phyloP scores from a whole-genome alignment of 2,329 filamentous ascomycete species.

The Sclerotinia trifoliorum region DNA sequence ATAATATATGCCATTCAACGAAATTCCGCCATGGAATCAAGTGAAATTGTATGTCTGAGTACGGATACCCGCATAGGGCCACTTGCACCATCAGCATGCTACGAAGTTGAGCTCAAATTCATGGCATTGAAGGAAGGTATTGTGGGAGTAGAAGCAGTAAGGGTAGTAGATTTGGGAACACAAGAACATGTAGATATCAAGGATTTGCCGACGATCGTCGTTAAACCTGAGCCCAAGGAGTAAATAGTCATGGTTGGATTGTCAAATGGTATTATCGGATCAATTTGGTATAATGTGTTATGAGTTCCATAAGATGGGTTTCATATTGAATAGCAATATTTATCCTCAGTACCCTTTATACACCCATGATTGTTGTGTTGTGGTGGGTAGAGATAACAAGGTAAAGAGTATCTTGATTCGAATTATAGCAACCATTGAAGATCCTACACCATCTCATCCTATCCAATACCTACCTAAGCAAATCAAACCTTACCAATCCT shows the following conservation, averaged over 20 bases:
- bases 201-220: conserved; percentile 68
- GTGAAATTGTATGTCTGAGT: conserved; percentile 72
- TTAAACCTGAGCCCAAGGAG: conserved; percentile 36
- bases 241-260: background rate
- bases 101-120: conserved; percentile 71
- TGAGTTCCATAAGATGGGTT: background rate
- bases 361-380: background rate
- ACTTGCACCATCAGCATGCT: conserved; percentile 68
- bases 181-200: conserved; percentile 76
- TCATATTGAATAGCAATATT: conserved; percentile 2
- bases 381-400: background rate
- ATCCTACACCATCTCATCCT: background rate
- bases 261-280: background rate
- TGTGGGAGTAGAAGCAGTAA: conserved; percentile 67
- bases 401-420: background rate
- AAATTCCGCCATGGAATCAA: conserved; percentile 59
- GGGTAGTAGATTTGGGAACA: conserved; percentile 69
- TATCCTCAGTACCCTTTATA: background rate
- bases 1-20: conserved; percentile 70
- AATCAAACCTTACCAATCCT: background rate
- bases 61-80: conserved; percentile 73
- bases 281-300: background rate
- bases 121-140: conserved; percentile 65
- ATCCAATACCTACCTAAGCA: background rate
- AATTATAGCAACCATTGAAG: background rate